These are phyloP conservation scores for Cephalotrichum gorgonifer DNA, from an alignment of 2,329 filamentous ascomycete genomes.

Conservation along the genomic window DNA sequence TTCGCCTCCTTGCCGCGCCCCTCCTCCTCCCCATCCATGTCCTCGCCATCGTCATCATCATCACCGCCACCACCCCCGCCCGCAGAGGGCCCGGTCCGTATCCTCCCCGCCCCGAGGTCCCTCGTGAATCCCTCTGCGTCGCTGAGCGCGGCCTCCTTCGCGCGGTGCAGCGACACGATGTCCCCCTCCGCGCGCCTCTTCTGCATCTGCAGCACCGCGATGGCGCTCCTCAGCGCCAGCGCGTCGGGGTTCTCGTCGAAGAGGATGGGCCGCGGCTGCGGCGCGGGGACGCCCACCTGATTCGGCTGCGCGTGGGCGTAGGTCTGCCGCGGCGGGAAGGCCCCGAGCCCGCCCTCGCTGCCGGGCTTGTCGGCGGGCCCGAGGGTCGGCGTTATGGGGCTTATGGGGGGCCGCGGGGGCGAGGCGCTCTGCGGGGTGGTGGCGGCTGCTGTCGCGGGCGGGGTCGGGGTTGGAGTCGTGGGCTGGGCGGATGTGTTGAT, in stretches of 20 bases:
- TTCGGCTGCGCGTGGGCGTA: conserved; percentile 35
- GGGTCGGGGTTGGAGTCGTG: neutral
- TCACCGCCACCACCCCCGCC: conserved; percentile 13
- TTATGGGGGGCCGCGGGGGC: conserved; percentile 38
- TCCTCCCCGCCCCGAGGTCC: conserved; percentile 54
- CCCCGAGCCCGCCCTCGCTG: conserved; percentile 9
- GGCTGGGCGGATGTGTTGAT: conserved; percentile 1
- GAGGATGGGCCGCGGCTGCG: conserved; percentile 41
- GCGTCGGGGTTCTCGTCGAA: conserved; percentile 69
- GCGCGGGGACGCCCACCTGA: conserved; percentile 31
- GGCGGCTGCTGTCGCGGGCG: conserved; percentile 3
- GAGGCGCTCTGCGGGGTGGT: conserved; percentile 25
- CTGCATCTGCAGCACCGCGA: conserved; percentile 81
- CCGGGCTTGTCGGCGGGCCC: conserved; percentile 21
- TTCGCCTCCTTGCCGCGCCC: conserved; percentile 14
- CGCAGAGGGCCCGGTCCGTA: conserved; percentile 30
- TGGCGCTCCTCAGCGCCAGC: conserved; percentile 74
- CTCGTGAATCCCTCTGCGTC: conserved; percentile 63
- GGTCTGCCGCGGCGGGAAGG: conserved; percentile 22
- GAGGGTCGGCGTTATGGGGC: conserved; percentile 43
- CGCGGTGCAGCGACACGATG: conserved; percentile 56
- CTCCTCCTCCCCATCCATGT: conserved; percentile 17
- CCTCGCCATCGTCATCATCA: conserved; percentile 16
- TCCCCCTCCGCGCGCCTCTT: conserved; percentile 67
- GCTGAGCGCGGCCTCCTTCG: conserved; percentile 60